phyloP scores from a whole-genome alignment of 2,329 filamentous ascomycete species.

The Fusarium piperis region DNA sequence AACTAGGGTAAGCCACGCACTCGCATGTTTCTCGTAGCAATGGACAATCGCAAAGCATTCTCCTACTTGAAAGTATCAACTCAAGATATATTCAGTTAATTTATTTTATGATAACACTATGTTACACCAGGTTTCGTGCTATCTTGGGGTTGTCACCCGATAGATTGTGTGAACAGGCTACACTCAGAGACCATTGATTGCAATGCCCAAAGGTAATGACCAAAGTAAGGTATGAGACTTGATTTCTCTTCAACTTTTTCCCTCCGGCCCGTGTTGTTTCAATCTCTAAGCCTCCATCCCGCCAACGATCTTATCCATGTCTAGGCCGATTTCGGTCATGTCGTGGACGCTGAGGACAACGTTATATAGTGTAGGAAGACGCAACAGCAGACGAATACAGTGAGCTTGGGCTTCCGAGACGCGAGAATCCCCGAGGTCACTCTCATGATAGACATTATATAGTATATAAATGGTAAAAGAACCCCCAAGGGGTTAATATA shows the following conservation, averaged over 20 bases:
- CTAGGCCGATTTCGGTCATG: not conserved
- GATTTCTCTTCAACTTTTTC: not conserved
- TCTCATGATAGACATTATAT: not conserved
- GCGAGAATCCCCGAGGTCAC: rapidly evolving
- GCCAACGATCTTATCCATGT: not conserved
- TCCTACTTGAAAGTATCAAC: not conserved
- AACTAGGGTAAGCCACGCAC: not conserved
- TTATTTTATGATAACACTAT: not conserved
- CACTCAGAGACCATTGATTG: not conserved
- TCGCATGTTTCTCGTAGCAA: not conserved
- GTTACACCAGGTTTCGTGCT: not conserved
- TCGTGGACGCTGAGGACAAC: not conserved
- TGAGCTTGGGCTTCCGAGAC: not conserved
- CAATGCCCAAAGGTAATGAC: not conserved
- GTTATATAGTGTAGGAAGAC: not conserved
- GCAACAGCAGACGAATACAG: not conserved
- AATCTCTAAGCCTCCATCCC: not conserved
- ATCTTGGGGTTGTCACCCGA: not conserved
- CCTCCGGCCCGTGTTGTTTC: not conserved
- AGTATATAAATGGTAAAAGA: not conserved
- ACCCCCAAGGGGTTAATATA: not conserved
- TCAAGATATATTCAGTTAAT: not conserved
- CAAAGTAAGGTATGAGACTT: not conserved
- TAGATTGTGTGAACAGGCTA: not conserved
- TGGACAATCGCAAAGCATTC: not conserved